These are phyloP conservation scores for Euphorbia lathyris DNA, from an alignment of 345 rosid species.

Conservation along the genomic window DNA sequence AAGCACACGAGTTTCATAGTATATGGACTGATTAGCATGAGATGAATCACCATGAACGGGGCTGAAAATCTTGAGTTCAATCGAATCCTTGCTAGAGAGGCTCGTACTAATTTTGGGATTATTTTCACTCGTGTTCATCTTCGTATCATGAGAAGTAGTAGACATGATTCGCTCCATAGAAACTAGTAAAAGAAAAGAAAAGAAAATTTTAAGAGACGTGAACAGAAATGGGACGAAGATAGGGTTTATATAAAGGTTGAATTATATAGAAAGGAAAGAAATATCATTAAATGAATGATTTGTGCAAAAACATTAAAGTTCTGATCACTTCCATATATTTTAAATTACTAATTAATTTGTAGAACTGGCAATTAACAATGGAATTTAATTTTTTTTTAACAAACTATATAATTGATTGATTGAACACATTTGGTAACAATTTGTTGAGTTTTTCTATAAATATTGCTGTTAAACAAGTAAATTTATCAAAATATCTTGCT, in stretches of 20 bases:
- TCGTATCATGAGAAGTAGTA: constrained; percentile 23
- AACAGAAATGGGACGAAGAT: not conserved
- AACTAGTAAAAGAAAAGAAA: not conserved
- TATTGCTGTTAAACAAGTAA: no score
- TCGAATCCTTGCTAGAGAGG: constrained; percentile 16
- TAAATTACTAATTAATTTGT: no score
- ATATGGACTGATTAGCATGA: not conserved
- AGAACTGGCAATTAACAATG: no score
- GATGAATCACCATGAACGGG: not conserved
- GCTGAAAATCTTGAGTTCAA: constrained; percentile 29
- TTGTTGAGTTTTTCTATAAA: no score
- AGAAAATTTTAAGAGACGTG: not conserved
- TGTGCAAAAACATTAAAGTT: constrained; percentile 11
- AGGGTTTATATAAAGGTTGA: constrained; percentile 18
- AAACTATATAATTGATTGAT: no score
- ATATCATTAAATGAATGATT: constrained; percentile 17
- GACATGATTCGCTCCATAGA: constrained; percentile 32
- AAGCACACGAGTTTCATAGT: not conserved
- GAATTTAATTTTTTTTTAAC: no score
- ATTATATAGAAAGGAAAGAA: constrained; percentile 25
- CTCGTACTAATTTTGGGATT: no score
- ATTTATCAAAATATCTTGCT: no score
- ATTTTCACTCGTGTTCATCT: not conserved
- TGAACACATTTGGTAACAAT: no score
- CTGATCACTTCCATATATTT: constrained; percentile 11